Conservation (phyloP, 768 basidiomycete genomes). For the Dentipellis sp. region DNA sequence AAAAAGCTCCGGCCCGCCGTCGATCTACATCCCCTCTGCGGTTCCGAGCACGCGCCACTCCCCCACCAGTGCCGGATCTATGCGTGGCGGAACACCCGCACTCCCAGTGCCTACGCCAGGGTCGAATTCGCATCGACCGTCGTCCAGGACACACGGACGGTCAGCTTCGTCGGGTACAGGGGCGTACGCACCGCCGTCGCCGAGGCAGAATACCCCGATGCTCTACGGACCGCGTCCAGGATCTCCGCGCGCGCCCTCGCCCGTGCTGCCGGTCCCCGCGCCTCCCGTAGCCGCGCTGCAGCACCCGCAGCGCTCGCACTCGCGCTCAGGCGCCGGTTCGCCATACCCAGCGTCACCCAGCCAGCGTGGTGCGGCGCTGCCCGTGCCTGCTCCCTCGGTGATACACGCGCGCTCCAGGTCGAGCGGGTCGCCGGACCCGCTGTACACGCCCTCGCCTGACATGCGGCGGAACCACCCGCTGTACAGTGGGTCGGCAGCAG, state of each 20-base stretch:
- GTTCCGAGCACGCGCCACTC: too few species aligned
- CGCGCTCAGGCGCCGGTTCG: not conserved
- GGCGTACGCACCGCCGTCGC: too few species aligned
- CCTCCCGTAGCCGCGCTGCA: not conserved
- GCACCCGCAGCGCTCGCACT: not conserved
- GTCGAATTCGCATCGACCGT: too few species aligned
- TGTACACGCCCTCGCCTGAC: not conserved
- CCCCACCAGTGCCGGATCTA: too few species aligned
- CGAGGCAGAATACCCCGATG: too few species aligned
- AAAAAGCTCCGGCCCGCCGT: too few species aligned
- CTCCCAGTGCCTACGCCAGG: too few species aligned
- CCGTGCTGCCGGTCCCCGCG: not conserved
- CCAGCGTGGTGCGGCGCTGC: not conserved
- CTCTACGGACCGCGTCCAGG: not conserved
- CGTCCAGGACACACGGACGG: too few species aligned
- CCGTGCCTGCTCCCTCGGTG: not conserved
- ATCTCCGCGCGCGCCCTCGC: not conserved
- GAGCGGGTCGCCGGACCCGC: not conserved
- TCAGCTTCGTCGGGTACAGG: too few species aligned
- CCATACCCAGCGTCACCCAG: not conserved
- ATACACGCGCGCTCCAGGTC: not conserved
- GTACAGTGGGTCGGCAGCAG: not conserved
- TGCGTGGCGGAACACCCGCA: too few species aligned
- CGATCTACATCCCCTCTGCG: too few species aligned
- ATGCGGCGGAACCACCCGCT: conserved; percentile 1